Base-by-base conservation (phyloP, 73 alveolate species). In the Paraurostyla sp. region DNA sequence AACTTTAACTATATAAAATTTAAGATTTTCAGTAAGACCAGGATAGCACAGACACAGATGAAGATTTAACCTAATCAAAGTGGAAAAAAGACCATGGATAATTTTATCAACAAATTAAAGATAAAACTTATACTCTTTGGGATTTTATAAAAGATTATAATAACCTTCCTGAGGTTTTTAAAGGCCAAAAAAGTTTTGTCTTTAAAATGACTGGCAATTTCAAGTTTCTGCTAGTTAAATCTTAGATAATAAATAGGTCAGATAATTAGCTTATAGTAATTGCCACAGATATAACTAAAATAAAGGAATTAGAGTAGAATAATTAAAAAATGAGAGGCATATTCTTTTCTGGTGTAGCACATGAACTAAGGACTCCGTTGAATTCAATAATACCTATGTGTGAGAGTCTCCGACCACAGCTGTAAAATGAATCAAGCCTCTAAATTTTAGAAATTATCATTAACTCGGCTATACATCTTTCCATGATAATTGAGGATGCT, bases 401-500 rank as follows among this genome's bases (percentile, higher is more conserved):
- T 25, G 63, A 43, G 32, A 59, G 32, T 59, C 48, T 59, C 9
- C 9, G 23, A 23, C 43, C 76, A 3, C 32, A 25, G 11, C 11
- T 59, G 2, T 7, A 59, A 27, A 27, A 23, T 11, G 49, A 59
- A 27, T 7, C 76, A 1, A 49, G 76, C 9, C 7, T 11, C 51
- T 9, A 59, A 11, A 59, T 59, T 30, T 49, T 59, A 30, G 2
- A 30, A 59, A 27, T 59, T 20, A 59, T 59, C 49, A 59, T 59
- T 7, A 59, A 59, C 49, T 59, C 76, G 11, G 48, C 76, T 7
- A 30, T 25, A 7, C 76, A 59, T 23, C 23, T 59, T 3, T 59
- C 76, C 9, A 2, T 59, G 25, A 30, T 86, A 41, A 50, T 76
- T 0, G 85, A 86, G 27, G 93, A 86, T 52, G 63, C 75, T 13